These are phyloP conservation scores for Enterospora canceri DNA, from an alignment of 371 early-diverging fungal genomes.

Conservation along the genomic window DNA sequence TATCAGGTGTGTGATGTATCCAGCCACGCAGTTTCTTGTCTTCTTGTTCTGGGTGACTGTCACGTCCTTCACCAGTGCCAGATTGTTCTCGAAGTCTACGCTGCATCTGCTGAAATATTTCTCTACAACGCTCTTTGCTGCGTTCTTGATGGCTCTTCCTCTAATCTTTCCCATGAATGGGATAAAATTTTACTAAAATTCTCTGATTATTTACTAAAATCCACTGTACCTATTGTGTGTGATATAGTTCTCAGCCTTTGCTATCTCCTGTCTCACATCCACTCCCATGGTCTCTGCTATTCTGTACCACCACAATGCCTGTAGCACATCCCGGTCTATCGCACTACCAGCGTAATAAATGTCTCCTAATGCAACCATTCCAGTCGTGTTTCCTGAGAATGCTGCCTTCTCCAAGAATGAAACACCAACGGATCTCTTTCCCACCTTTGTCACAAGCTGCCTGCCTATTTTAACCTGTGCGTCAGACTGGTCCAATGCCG, in stretches of 20 bases:
- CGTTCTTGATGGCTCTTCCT: slow-evolving; percentile 98
- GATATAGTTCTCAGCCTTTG: not conserved
- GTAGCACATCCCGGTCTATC: slow-evolving; percentile 10
- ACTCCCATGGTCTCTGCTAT: slow-evolving; percentile 38
- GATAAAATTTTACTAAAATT: slow-evolving; percentile 5
- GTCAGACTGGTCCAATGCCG: slow-evolving; percentile 45
- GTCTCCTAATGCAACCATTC: slow-evolving; percentile 36
- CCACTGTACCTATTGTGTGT: not conserved
- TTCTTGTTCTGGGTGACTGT: slow-evolving; percentile 94
- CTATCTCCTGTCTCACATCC: not conserved
- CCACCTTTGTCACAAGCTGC: slow-evolving; percentile 17
- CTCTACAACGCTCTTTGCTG: slow-evolving; percentile 94
- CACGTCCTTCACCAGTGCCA: slow-evolving; percentile 88
- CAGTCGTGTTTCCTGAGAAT: slow-evolving; percentile 27
- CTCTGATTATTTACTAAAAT: not conserved
- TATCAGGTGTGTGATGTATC: slow-evolving; percentile 99
- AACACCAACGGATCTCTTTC: not conserved
- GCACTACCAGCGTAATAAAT: slow-evolving; percentile 31
- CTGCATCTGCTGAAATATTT: slow-evolving; percentile 98
- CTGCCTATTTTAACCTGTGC: slow-evolving; percentile 35
- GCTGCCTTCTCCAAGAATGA: slow-evolving; percentile 39
- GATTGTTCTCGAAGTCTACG: slow-evolving; percentile 98
- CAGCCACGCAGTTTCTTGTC: slow-evolving; percentile 98
- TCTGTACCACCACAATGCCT: slow-evolving; percentile 53
- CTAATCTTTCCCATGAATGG: slow-evolving; percentile 57